Base-by-base conservation (phyloP, 2,329 filamentous ascomycete species). In the Pseudocercospora ulei region DNA sequence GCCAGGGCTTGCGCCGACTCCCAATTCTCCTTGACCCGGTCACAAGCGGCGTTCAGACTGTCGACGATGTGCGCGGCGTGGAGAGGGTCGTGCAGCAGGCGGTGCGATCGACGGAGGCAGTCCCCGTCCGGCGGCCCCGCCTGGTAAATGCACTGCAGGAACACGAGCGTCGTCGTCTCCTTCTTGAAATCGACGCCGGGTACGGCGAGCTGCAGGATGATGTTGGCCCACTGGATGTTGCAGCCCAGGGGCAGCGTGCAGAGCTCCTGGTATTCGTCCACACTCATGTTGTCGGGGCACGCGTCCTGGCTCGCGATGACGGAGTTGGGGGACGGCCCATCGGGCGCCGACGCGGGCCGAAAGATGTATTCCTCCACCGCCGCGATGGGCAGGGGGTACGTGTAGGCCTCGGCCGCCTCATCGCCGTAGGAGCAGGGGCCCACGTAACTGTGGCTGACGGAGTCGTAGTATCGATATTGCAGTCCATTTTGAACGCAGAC, bases 141-240 rank as follows among this genome's bases (percentile, higher is more conserved):
- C 46, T 82, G 71, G 0, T 70, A 44, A 0, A 67, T 61, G 1
- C 82, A 58, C 5, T 72, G 69, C 1, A 61, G 58, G 1, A 82
- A 52, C 0, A 80, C 47, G 0, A 60, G 42, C 18, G 64, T 63
- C 0, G 71, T 72, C 0, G 67, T 63, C 18, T 72, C 65, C 0
- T 66, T 67, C 18, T 71, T 73, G 44, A 82, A 73, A 44, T 80
- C 80, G 2, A 84, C 35, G 42, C 31, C 73, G 57, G 70, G 65
- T 0, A 68, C 66, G 0, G 63, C 71, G 2, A 76, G 50, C 44
- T 76, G 71, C 0, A 64, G 43, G 0, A 74, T 48, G 0, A 76
- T 59, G 2, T 63, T 60, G 1, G 61, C 53, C 69, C 72, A 73
- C 4, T 71, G 62, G 1, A 66, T 58, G 6, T 61, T 49, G 2